Base-by-base conservation (phyloP, 345 rosid species). In the Angophora floribunda region DNA sequence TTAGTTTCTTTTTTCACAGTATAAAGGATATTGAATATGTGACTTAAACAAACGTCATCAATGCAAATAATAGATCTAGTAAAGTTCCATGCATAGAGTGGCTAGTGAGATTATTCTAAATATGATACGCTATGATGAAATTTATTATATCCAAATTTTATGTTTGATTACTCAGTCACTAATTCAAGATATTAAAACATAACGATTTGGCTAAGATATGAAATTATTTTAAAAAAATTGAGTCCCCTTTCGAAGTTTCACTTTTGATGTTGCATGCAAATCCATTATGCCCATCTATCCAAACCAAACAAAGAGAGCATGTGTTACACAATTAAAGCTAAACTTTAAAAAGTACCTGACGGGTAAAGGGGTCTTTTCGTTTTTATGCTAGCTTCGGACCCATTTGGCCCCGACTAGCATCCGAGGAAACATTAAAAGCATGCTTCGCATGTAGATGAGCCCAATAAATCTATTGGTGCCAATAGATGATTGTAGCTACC, bases 61-160 rank as follows among this genome's bases (percentile, higher is more conserved):
- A 7, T 65, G 75, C 75, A 30, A 11, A 1, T 12, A 7, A 67
- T 67, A 22, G 6, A 32, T 67, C 22, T 8, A 67, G 79, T 67
- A 32, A 67, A 67, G 44, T 5, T 67, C 16, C 7, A 32, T 67
- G 14, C 15, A 13, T 17, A 32, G 8, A 15, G 45, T 7, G 45
- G 12, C 1, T 32, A 11, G 24, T 3, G 1, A 67, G 19, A 21
- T 5, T 15, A 1, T 16, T 32, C 9, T 7, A 45, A 32, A 2
- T 7, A 5, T 0, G 22, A 32, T 22, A 67, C 6, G 11, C 45
- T 0, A 6, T 5, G 6, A 67, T 3, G 6, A 12, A 6, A 67
- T 67, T 5, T 4, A 4, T 32, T 7, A 12, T 15, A 2, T 67
- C 19, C 24, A 67, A 67, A 32, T 67, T 4, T 15, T 16, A 17